phyloP scores from a whole-genome alignment of 805 yeast species.

The Kluyveromyces lactis region DNA sequence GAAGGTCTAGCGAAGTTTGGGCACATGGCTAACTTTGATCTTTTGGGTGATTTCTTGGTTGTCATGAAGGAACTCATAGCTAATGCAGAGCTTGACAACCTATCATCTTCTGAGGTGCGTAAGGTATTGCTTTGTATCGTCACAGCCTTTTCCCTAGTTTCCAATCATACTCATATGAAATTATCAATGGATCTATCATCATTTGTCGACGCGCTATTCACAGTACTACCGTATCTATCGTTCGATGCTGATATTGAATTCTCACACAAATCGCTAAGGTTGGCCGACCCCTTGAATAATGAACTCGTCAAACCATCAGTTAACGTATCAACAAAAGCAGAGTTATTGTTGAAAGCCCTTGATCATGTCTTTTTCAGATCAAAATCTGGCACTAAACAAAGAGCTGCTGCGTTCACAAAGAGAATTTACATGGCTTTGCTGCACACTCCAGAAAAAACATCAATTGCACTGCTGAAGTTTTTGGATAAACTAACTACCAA shows the following conservation, averaged over 20 bases:
- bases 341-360: conserved; percentile 64
- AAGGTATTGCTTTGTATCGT: conserved; percentile 75
- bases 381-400: conserved; percentile 52
- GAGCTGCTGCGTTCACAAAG: conserved; percentile 79
- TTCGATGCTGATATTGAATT: conserved; percentile 80
- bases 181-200: conserved; percentile 74
- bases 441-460: conserved; percentile 82
- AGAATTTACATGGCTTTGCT: conserved; percentile 58
- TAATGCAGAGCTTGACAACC: conserved; percentile 41
- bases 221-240: conserved; percentile 56
- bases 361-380: conserved; percentile 77
- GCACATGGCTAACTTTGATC: conserved; percentile 84
- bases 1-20: conserved; percentile 91
- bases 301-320: conserved; percentile 56
- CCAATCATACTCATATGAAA: conserved; percentile 64
- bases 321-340: conserved; percentile 83
- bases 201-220: conserved; percentile 70
- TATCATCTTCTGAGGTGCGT: conserved; percentile 46
- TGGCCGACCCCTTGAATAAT: conserved; percentile 64
- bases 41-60: conserved; percentile 86
- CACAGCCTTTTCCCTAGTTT: conserved; percentile 80
- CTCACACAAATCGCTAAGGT: conserved; percentile 69
- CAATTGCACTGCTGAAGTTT: conserved; percentile 69
- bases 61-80: conserved; percentile 75
- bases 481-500: conserved; percentile 66